Conservation (phyloP, 495 filamentous ascomycete genomes). For the Ascobolus immersus region DNA sequence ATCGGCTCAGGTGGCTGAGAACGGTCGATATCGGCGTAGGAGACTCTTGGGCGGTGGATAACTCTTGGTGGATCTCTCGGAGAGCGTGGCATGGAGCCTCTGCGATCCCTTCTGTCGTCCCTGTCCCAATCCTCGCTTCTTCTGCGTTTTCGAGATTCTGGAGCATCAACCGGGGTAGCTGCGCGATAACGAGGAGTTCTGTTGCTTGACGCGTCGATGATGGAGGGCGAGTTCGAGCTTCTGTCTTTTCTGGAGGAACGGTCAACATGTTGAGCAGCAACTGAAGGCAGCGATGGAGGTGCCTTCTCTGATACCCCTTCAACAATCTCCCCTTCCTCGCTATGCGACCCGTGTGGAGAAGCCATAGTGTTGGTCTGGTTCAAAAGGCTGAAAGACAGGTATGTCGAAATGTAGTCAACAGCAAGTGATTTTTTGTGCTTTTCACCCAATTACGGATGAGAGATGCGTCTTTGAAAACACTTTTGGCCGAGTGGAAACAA, state of each 20-base stretch:
- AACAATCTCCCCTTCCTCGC: slow-evolving; percentile 37
- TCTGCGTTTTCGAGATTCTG: slow-evolving; percentile 13
- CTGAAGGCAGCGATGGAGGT: slow-evolving; percentile 46
- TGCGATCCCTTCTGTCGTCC: slow-evolving; percentile 12
- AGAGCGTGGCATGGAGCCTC: slow-evolving; percentile 13
- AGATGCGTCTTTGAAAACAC: too few relatives aligned
- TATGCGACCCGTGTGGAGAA: slow-evolving; percentile 50
- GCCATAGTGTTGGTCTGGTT: too few relatives aligned
- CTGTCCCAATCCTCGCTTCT: slow-evolving; percentile 12
- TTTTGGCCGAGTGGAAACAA: too few relatives aligned
- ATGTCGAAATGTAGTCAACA: too few relatives aligned
- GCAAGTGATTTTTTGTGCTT: too few relatives aligned
- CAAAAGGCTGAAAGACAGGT: too few relatives aligned
- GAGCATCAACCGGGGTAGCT: slow-evolving; percentile 24
- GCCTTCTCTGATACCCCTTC: slow-evolving; percentile 43
- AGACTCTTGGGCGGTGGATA: slow-evolving; percentile 10
- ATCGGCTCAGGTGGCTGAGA: slow-evolving; percentile 10
- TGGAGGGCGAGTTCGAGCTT: slow-evolving; percentile 20
- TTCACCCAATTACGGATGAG: too few relatives aligned
- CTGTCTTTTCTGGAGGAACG: slow-evolving; percentile 36
- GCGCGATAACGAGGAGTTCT: slow-evolving; percentile 42
- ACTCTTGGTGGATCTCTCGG: slow-evolving; percentile 8
- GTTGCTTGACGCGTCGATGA: slow-evolving; percentile 17
- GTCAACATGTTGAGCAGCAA: slow-evolving; percentile 52
- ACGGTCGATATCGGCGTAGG: slow-evolving; percentile 17